Evolutionary conservation across 352 stramenopile genomes (phyloP), one percentile per base, ranked within the genome.

Genomic region (Phytopythium mirpurense): DNA sequence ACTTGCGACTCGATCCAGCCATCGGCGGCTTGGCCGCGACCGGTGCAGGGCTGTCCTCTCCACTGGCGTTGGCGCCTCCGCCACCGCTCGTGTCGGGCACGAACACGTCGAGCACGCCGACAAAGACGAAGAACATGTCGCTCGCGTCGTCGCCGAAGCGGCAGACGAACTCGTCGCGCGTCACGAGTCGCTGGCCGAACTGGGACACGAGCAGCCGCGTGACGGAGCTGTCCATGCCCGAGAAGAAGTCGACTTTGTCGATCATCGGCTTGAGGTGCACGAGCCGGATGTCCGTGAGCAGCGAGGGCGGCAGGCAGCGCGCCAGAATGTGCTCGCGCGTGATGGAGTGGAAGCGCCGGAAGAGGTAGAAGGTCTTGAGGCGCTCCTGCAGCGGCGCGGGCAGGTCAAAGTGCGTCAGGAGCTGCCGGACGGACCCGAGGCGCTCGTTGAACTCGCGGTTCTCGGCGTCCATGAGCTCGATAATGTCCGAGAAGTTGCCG

Each of bases 81-180:
- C n/a, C n/a, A n/a, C n/a, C n/a, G n/a, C n/a, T n/a, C n/a, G n/a
- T n/a, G 23, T 37, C 29, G 19, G 62, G 67, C 2, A 83, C 26
- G 18, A 72, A 54, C 18, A 82, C 62, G 10, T 65, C 63, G 0
- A 85, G 59, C 6, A 77, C 59, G 0, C 74, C 74, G 5, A 72
- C 72, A 36, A 81, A 85, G 1, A 85, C 65, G 43, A 85, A 83
- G 32, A 60, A 85, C 74, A 85, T 85, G n/a, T 85, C 74, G 29
- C 58, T 70, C 2, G 71, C 74, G 21, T 81, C 64, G 10, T 85
- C 74, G 5, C 69, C 63, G 19, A 65, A 72, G 12, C 61, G 60
- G 37, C 66, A 83, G 2, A 79, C 63, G 27, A 70, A 77, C 42
- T 81, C 56, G 16, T 79, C 62, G 1, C 65, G 52, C 1, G 78